A percentile compares a stretch with the other conserved stretches of the same genome.
phyloP scores from a whole-genome alignment of 768 basidiomycete genomes.

The Trametes cinnabarina region DNA sequence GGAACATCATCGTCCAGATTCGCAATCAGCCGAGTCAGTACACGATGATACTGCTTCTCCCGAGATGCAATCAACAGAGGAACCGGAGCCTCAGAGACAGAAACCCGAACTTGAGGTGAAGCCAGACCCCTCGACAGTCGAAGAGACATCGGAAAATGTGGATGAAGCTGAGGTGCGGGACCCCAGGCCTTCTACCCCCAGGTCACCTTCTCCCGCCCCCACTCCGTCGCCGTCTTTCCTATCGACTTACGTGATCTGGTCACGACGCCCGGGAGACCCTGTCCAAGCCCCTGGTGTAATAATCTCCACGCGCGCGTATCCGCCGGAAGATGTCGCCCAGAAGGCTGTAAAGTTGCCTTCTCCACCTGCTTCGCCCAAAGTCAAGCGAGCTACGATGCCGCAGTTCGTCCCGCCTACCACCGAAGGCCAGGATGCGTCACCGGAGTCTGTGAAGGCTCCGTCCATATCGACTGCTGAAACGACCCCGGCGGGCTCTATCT shows the following conservation, averaged over 20 bases:
- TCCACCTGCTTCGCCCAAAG: constrained; percentile 38
- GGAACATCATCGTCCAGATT: not conserved
- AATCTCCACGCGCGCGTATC: constrained; percentile 61
- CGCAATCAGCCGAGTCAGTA: not conserved
- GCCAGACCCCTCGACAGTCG: not conserved
- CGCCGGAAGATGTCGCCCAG: constrained; percentile 57
- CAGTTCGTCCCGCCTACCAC: not conserved
- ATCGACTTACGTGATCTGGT: constrained; percentile 64
- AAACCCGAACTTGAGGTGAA: not conserved
- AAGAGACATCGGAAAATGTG: not conserved
- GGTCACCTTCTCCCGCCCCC: constrained; percentile 9
- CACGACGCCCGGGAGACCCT: constrained; percentile 65
- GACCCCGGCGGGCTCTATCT: constrained; percentile 49
- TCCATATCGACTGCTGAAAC: constrained; percentile 52
- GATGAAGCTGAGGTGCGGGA: not conserved
- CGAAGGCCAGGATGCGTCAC: constrained; percentile 5
- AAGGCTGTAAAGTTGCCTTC: constrained; percentile 53
- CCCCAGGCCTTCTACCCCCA: constrained; percentile 1
- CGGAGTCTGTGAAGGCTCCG: constrained; percentile 35
- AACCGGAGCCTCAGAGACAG: not conserved
- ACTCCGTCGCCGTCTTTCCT: constrained; percentile 6
- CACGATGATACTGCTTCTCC: not conserved
- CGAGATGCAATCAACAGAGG: not conserved
- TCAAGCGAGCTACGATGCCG: constrained; percentile 9
- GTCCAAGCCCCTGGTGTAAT: constrained; percentile 66